A percentile compares a stretch with the other conserved stretches of the same genome.
Evolutionary conservation across 2,329 filamentous ascomycete species (phyloP).

Genomic region (Ophiostoma himal-ulmi): DNA sequence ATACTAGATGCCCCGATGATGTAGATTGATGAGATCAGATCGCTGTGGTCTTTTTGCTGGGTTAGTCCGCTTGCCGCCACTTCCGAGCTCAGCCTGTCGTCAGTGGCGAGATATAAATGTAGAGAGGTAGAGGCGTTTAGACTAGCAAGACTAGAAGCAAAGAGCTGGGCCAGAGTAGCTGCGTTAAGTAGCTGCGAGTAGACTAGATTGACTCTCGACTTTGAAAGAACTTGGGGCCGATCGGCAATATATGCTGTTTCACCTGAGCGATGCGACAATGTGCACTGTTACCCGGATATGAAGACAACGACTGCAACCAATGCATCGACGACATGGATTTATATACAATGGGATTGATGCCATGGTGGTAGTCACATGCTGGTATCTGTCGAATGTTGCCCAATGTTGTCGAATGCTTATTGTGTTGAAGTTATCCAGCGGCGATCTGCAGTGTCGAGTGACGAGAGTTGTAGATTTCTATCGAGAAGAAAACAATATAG

Average conservation of each 20-base stretch:
- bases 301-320: neutral
- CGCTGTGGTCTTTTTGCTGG: constrained; percentile 1
- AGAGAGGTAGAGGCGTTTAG: neutral
- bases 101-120: neutral
- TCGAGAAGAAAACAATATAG: too few relatives aligned
- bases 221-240: neutral
- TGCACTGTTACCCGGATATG: neutral
- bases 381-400: neutral
- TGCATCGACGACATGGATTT: neutral
- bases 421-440: neutral
- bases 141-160: neutral
- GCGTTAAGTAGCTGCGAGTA: neutral
- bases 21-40: neutral
- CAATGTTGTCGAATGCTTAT: neutral
- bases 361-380: neutral
- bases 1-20: neutral
- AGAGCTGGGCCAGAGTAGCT: neutral
- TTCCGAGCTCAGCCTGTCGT: constrained; percentile 2
- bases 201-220: neutral
- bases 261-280: neutral
- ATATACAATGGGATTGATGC: neutral
- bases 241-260: neutral
- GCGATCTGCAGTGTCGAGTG: neutral
- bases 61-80: neutral
- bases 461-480: too few relatives aligned